Conservation (phyloP, 495 filamentous ascomycete species). For the Schizothecium vesticola region DNA sequence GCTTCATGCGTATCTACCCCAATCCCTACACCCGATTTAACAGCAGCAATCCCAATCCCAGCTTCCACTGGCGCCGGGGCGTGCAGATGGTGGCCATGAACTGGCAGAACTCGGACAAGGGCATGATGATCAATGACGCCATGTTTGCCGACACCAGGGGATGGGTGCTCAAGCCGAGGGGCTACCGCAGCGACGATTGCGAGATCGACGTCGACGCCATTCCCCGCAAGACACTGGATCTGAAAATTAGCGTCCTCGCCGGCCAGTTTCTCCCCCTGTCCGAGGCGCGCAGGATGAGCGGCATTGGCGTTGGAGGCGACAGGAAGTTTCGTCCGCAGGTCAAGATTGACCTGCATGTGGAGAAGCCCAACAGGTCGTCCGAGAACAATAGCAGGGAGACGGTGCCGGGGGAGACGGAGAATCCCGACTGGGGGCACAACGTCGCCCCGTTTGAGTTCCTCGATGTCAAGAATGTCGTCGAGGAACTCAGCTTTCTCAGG, state of each 20-base stretch:
- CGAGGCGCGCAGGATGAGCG: slow-evolving; percentile 11
- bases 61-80: slow-evolving; percentile 77
- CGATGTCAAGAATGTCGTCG: slow-evolving; percentile 34
- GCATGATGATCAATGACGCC: slow-evolving; percentile 91
- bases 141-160: slow-evolving; percentile 84
- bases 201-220: slow-evolving; percentile 14
- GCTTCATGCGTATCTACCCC: slow-evolving; percentile 88
- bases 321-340: slow-evolving; percentile 43
- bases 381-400: slow-evolving; percentile 32
- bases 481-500: slow-evolving; percentile 46
- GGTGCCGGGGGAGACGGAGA: slow-evolving; percentile 27
- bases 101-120: slow-evolving; percentile 84
- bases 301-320: slow-evolving; percentile 24
- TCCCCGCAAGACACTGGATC: slow-evolving; percentile 29
- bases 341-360: slow-evolving; percentile 76
- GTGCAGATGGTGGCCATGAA: slow-evolving; percentile 93
- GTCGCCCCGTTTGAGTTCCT: slow-evolving; percentile 33
- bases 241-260: slow-evolving; percentile 41
- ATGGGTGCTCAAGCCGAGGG: slow-evolving; percentile 79
- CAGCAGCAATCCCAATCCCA: slow-evolving; percentile 83
- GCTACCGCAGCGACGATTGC: slow-evolving; percentile 30
- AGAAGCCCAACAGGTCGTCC: slow-evolving; percentile 42
- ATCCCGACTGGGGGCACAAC: slow-evolving; percentile 36
- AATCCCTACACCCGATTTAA: slow-evolving; percentile 65
- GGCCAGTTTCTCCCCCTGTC: slow-evolving; percentile 40